Evolutionary conservation across 345 rosid genomes (phyloP).

Genomic region (Aquilaria sinensis): DNA sequence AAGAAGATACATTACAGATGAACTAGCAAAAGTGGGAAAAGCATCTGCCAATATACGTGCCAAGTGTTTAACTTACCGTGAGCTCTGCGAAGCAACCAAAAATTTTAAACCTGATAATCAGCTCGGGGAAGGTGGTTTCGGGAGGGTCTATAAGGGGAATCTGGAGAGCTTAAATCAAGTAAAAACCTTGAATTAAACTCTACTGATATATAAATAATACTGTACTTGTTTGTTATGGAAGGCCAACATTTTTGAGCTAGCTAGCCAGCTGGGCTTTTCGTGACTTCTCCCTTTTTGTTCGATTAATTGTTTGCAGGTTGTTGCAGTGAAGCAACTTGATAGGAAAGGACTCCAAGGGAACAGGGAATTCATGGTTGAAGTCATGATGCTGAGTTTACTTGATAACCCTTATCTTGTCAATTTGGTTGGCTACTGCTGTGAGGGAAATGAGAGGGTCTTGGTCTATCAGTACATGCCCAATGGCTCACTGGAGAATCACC

Average conservation of each 20-base stretch:
- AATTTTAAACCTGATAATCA: conserved; percentile 60
- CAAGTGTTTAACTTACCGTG: conserved; percentile 50
- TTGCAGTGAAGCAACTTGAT: conserved; percentile 82
- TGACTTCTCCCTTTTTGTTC: neutral
- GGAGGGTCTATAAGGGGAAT: conserved; percentile 78
- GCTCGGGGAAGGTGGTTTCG: conserved; percentile 96
- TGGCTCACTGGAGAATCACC: conserved; percentile 78
- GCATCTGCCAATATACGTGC: conserved; percentile 45
- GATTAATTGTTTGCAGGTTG: conserved; percentile 26
- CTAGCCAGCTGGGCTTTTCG: too few relatives aligned
- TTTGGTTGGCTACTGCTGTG: conserved; percentile 73
- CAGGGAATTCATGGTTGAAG: conserved; percentile 75
- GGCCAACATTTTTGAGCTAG: too few relatives aligned
- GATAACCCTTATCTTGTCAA: conserved; percentile 63
- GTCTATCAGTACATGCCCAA: conserved; percentile 64
- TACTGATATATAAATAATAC: too few relatives aligned
- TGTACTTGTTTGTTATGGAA: too few relatives aligned
- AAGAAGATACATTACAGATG: conserved; percentile 60
- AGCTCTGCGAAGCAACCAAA: conserved; percentile 56
- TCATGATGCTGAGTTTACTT: conserved; percentile 66
- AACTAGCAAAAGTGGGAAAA: conserved; percentile 55
- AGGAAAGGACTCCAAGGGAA: conserved; percentile 83
- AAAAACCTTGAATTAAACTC: neutral
- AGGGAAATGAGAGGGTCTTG: conserved; percentile 67
- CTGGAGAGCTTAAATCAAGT: conserved; percentile 44